phyloP scores from a whole-genome alignment of 2,329 filamentous ascomycete genomes.

The Fusarium sp. region DNA sequence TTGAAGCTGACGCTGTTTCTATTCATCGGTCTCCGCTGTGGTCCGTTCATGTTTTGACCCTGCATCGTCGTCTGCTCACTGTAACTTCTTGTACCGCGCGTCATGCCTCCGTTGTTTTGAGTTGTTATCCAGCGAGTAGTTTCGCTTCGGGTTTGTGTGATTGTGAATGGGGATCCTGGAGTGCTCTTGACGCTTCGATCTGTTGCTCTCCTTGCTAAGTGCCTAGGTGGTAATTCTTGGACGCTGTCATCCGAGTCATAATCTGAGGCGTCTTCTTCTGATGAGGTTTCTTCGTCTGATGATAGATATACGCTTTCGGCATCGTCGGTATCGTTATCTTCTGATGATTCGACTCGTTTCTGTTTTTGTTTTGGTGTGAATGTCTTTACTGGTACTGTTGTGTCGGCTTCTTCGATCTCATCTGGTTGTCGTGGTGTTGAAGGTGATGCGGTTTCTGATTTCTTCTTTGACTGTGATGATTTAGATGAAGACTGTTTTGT shows the following conservation, averaged over 20 bases:
- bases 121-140: conserved; percentile 41
- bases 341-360: conserved; percentile 21
- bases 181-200: conserved; percentile 2
- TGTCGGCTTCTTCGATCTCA: conserved; percentile 35
- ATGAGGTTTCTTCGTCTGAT: conserved; percentile 26
- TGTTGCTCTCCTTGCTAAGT: conserved; percentile 25
- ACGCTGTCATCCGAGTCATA: conserved; percentile 28
- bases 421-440: conserved; percentile 25
- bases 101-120: conserved; percentile 24
- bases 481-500: conserved; percentile 5
- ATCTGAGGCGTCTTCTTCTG: conserved; percentile 29
- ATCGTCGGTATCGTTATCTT: conserved; percentile 20
- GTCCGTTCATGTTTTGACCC: conserved; percentile 20
- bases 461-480: conserved; percentile 1
- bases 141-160: conserved; percentile 36
- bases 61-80: conserved; percentile 39
- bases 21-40: conserved; percentile 12
- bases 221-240: conserved; percentile 21
- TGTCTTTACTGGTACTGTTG: conserved; percentile 8
- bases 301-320: conserved; percentile 40
- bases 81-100: conserved; percentile 33
- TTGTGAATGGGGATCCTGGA: conserved; percentile 19
- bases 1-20: conserved; percentile 43
- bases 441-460: background rate
- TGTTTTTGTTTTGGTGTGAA: conserved; percentile 7